Evolutionary conservation across 2,329 filamentous ascomycete genomes (phyloP), one percentile per base, ranked within the genome.

Genomic region (Pseudophaeomoniella oleicola): DNA sequence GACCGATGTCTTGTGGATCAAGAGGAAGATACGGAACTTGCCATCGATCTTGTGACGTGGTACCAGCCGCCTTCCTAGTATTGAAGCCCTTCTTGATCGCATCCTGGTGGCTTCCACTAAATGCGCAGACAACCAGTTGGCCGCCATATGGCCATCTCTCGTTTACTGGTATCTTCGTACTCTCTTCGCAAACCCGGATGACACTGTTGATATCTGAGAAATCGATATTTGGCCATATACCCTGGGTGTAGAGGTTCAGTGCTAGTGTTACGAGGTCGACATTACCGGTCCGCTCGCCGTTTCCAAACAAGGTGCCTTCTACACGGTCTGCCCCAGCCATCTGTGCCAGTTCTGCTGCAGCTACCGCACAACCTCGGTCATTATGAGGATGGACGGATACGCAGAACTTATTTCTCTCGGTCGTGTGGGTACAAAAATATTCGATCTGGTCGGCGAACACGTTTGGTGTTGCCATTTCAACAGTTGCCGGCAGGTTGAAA

Each of bases 271-370:
- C 86, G 38, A 96, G 70, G 54, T 96, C 88, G 14, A 94, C 86
- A 51, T 96, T 96, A 44, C 88, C 90, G 0, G 88, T 96, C 44
- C 90, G 69, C 68, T 98, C 88, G 40, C 90, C 88, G 49, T 96
- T 96, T 36, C 87, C 86, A 53, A 94, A 92, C 29, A 94, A 68
- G 44, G 85, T 94, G 32, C 88, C 88, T 59, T 96, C 88, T 11
- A 96, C 88, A 54, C 90, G 69, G 59, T 94, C 84, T 22, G 86
- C 90, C 37, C 88, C 90, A 13, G 87, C 90, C 87, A 96, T 94
- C 59, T 94, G 87, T 4, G 81, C 88, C 50, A 96, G 61, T 56
- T 96, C 88, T 6, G 88, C 82, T 0, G 87, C 87, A 1, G 88
- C 88, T 12, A 90, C 76, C 3, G 84, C 86, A 48, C 82, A 92